These are phyloP conservation scores for Mesotaenium endlicherianum DNA, from an alignment of 139 green algal species.

Conservation along the genomic window DNA sequence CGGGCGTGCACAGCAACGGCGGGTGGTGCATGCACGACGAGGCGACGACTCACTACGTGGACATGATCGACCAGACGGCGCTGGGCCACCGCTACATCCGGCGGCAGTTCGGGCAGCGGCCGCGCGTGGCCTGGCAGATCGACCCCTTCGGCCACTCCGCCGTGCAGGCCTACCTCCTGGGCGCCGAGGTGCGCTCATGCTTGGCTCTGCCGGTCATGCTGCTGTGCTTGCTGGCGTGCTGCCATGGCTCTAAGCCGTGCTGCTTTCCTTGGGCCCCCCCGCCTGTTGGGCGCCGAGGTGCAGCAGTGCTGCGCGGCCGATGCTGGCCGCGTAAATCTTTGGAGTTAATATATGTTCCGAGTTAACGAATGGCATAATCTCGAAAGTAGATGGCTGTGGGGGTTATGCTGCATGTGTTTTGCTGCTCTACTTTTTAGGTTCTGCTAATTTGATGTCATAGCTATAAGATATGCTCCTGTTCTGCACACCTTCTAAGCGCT, in stretches of 20 bases:
- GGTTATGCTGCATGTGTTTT: too few species aligned
- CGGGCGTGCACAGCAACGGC: conserved; percentile 45
- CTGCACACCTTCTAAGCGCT: too few species aligned
- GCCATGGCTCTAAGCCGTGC: not conserved
- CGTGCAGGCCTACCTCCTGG: conserved; percentile 76
- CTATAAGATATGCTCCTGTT: too few species aligned
- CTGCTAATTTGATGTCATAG: too few species aligned
- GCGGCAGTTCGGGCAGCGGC: conserved; percentile 45
- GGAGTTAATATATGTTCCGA: too few species aligned
- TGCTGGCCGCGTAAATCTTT: too few species aligned
- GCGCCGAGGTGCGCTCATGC: conserved; percentile 40
- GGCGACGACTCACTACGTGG: conserved; percentile 74
- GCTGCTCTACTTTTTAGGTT: too few species aligned
- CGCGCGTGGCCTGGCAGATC: conserved; percentile 80
- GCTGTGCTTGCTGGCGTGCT: not conserved
- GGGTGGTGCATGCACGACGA: conserved; percentile 86
- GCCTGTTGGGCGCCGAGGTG: too few species aligned
- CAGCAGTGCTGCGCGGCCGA: too few species aligned
- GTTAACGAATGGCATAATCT: too few species aligned
- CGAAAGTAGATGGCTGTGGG: too few species aligned
- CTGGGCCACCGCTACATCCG: conserved; percentile 66
- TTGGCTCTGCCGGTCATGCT: not conserved
- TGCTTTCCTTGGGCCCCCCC: not conserved
- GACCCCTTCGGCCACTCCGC: conserved; percentile 89
- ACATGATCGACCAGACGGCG: conserved; percentile 87